Evolutionary conservation across 768 basidiomycete genomes (phyloP).

Genomic region (Holtermannia corniformis): DNA sequence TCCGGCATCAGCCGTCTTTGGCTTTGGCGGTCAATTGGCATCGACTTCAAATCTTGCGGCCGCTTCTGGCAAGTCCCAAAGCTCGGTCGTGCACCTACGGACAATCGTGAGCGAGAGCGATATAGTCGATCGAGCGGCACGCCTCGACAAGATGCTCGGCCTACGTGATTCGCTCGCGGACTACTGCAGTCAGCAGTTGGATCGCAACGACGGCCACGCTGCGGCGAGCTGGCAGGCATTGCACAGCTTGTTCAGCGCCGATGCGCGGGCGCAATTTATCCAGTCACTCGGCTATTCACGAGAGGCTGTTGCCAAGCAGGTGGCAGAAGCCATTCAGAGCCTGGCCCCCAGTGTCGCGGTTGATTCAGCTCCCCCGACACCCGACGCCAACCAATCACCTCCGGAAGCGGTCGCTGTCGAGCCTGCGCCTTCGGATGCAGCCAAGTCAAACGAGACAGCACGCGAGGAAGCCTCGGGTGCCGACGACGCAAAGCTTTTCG

Average conservation of each 20-base stretch:
- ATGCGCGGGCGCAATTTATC: slow-evolving; percentile 83
- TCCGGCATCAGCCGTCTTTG: slow-evolving; percentile 70
- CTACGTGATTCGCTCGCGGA: slow-evolving; percentile 48
- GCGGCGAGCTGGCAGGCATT: slow-evolving; percentile 69
- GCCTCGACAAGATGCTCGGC: slow-evolving; percentile 56
- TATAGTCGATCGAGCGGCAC: slow-evolving; percentile 64
- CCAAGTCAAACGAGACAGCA: slow-evolving; percentile 47
- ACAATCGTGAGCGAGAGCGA: slow-evolving; percentile 65
- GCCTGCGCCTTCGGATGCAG: slow-evolving; percentile 73
- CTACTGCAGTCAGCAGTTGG: slow-evolving; percentile 47
- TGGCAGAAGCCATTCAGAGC: slow-evolving; percentile 70
- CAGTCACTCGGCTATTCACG: slow-evolving; percentile 87
- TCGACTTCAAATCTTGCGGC: slow-evolving; percentile 60
- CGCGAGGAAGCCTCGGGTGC: slow-evolving; percentile 48
- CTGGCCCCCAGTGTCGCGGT: slow-evolving; percentile 31
- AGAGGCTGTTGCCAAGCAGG: slow-evolving; percentile 64
- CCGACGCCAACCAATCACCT: slow-evolving; percentile 34
- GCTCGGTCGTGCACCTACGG: slow-evolving; percentile 67
- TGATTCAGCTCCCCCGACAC: slow-evolving; percentile 42
- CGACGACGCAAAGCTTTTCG: slow-evolving; percentile 78
- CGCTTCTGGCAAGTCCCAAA: slow-evolving; percentile 66
- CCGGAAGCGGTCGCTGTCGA: slow-evolving; percentile 65
- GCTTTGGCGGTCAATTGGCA: slow-evolving; percentile 81
- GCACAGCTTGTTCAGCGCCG: slow-evolving; percentile 63
- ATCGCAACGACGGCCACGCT: slow-evolving; percentile 39